phyloP scores from a whole-genome alignment of 2,329 filamentous ascomycete genomes.

The Fusarium fujikuroi region DNA sequence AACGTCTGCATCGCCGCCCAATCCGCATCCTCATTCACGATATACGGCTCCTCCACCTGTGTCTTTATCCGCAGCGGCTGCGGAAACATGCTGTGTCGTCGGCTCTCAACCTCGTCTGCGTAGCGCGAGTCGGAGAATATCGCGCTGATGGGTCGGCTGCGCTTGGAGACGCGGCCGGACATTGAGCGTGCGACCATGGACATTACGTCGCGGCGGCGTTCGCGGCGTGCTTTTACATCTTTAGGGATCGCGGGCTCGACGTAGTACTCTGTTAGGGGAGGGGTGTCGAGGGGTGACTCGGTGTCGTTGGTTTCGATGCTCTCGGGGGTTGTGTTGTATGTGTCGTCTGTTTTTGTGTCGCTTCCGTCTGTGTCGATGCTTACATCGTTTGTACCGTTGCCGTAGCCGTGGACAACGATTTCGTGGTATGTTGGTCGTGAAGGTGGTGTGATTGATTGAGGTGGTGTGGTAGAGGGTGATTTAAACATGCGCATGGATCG shows the following conservation, averaged over 20 bases:
- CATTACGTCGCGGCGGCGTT: conserved; percentile 45
- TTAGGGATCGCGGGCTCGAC: conserved; percentile 22
- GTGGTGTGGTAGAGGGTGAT: conserved; percentile 30
- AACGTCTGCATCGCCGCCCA: conserved; percentile 53
- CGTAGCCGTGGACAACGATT: conserved; percentile 64
- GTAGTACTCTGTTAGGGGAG: conserved; percentile 32
- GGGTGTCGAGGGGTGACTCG: conserved; percentile 38
- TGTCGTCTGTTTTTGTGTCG: conserved; percentile 38
- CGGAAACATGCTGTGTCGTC: conserved; percentile 41
- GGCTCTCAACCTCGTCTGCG: conserved; percentile 42
- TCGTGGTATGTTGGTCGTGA: conserved; percentile 55
- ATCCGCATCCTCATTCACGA: conserved; percentile 48
- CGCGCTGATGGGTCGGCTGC: conserved; percentile 43
- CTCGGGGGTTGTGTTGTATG: conserved; percentile 34
- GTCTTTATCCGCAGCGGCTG: conserved; percentile 40
- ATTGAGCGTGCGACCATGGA: conserved; percentile 43
- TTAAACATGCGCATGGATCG: conserved; percentile 49
- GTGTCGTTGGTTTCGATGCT: conserved; percentile 44
- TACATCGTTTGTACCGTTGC: conserved; percentile 61
- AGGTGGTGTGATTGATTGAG: conserved; percentile 26
- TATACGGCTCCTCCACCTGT: conserved; percentile 41
- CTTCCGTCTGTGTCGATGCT: conserved; percentile 36
- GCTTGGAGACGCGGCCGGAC: conserved; percentile 41
- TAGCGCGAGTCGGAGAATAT: conserved; percentile 45
- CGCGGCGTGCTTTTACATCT: conserved; percentile 41